phyloP scores from a whole-genome alignment of 129 eudicot genomes.

The Pseudognaphalium luteoalbum region DNA sequence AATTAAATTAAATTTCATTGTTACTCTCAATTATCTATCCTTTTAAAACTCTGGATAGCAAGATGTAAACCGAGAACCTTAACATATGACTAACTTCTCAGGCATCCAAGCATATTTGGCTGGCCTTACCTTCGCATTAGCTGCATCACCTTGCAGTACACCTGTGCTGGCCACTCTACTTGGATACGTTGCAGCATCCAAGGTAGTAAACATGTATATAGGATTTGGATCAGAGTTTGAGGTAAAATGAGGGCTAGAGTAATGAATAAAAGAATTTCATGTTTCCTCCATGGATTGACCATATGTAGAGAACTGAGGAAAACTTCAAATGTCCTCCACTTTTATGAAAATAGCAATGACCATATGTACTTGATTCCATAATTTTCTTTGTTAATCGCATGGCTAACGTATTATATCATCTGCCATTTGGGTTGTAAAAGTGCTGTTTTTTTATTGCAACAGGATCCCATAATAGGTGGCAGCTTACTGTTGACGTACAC shows the following conservation, averaged over 20 bases:
- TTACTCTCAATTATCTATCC: not conserved
- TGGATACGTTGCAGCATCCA: conserved; percentile 91
- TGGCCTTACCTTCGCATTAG: conserved; percentile 97
- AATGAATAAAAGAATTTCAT: not conserved
- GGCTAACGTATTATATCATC: not conserved
- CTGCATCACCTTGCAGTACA: conserved; percentile 99
- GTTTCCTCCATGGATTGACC: not conserved
- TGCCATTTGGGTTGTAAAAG: not conserved
- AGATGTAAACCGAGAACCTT: not conserved
- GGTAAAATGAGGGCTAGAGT: not conserved
- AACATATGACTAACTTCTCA: conserved; percentile 29
- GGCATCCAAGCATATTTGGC: conserved; percentile 99
- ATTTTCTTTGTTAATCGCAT: not conserved
- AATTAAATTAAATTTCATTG: conserved; percentile 21
- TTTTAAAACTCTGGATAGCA: not conserved
- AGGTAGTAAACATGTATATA: conserved; percentile 43
- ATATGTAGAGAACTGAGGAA: not conserved
- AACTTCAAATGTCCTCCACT: not conserved
- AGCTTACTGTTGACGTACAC: conserved; percentile 93
- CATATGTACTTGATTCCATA: too few relatives aligned
- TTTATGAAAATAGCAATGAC: not conserved
- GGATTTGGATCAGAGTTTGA: not conserved
- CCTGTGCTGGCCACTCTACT: conserved; percentile 95
- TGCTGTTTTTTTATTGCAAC: conserved; percentile 16
- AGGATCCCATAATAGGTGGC: conserved; percentile 96